phyloP scores from a whole-genome alignment of 176 grass and related monocot genomes.

The Paspalum vaginatum region DNA sequence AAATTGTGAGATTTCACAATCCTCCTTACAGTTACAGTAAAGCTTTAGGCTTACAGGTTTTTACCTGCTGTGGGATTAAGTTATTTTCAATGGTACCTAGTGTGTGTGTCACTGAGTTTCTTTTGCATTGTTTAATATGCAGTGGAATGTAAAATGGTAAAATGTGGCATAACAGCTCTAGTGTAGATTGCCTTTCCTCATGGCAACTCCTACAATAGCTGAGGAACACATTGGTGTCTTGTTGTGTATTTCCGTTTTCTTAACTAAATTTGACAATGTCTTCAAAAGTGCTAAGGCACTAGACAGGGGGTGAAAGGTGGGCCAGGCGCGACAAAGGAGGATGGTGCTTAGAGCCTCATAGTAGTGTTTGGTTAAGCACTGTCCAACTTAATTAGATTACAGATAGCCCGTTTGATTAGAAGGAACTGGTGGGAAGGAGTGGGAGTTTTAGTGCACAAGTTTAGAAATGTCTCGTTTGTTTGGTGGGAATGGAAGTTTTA shows the following conservation, averaged over 20 bases:
- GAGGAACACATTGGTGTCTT: background rate
- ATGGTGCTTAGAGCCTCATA: background rate
- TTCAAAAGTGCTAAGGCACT: background rate
- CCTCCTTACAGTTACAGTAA: background rate
- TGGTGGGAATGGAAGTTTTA: too few relatives aligned
- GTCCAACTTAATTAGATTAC: too few relatives aligned
- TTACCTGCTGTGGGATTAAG: background rate
- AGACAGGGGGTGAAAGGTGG: background rate
- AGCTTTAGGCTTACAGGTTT: slow-evolving; percentile 5
- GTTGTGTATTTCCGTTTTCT: slow-evolving; percentile 16
- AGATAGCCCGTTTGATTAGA: too few relatives aligned
- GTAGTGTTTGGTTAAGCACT: too few relatives aligned
- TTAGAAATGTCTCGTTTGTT: too few relatives aligned
- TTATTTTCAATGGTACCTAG: slow-evolving; percentile 8
- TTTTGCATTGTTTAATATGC: slow-evolving; percentile 12
- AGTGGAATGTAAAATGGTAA: background rate
- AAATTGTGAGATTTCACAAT: background rate
- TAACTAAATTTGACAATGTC: background rate
- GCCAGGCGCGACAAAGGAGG: background rate
- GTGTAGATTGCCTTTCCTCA: background rate
- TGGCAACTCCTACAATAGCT: background rate
- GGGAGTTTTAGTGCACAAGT: too few relatives aligned
- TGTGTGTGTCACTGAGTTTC: slow-evolving; percentile 9
- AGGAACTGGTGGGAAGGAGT: too few relatives aligned
- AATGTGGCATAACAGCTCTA: background rate